phyloP scores from a whole-genome alignment of 176 grass and related monocot species.

The Rhynchospora pubera region DNA sequence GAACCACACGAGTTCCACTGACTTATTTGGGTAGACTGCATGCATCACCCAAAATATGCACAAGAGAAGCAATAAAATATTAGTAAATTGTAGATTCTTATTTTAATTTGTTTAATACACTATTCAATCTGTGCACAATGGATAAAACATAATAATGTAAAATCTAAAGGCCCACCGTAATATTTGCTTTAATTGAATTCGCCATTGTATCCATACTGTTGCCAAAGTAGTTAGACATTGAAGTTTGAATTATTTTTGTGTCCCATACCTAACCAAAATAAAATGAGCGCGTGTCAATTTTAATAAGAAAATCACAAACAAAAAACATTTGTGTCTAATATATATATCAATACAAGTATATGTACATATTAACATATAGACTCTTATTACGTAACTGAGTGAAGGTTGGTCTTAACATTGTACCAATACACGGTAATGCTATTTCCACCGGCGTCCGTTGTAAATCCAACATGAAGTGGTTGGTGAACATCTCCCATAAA shows the following conservation, averaged over 20 bases:
- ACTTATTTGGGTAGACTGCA: neutral
- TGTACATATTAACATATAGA: neutral
- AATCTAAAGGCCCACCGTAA: neutral
- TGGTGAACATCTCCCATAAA: conserved; percentile 2
- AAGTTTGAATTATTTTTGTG: neutral
- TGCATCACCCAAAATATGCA: neutral
- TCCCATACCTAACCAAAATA: neutral
- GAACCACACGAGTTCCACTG: neutral
- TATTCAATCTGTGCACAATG: neutral
- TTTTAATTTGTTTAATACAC: neutral
- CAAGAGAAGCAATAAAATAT: neutral
- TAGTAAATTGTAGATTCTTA: neutral
- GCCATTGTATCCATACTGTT: neutral
- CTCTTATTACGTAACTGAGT: neutral
- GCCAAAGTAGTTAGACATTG: neutral
- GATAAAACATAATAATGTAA: neutral
- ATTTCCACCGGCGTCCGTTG: neutral
- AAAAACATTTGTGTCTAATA: neutral
- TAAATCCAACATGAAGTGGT: neutral
- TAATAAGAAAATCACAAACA: neutral
- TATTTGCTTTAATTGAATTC: neutral
- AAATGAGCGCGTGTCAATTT: neutral
- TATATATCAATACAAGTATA: too few relatives aligned
- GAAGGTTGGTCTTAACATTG: neutral
- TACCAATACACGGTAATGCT: neutral